phyloP scores from a whole-genome alignment of 179 eudicot species.

The Vitellaria paradoxa region DNA sequence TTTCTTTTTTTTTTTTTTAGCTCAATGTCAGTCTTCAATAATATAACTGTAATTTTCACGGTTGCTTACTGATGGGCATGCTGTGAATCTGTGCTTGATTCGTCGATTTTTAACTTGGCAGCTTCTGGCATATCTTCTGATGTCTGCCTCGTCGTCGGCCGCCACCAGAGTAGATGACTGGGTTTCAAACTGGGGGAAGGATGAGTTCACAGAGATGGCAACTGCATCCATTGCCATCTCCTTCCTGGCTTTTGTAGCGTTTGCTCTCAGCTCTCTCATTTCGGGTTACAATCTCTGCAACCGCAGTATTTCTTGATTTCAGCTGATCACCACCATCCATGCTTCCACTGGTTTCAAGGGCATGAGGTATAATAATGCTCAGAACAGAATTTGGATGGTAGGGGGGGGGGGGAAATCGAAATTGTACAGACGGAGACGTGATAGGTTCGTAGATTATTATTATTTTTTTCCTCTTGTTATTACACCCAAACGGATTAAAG shows the following conservation, averaged over 20 bases:
- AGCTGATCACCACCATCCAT: neutral
- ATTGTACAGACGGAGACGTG: slow-evolving; percentile 8
- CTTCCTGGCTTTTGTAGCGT: slow-evolving; percentile 70
- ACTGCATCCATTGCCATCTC: slow-evolving; percentile 76
- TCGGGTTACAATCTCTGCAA: slow-evolving; percentile 79
- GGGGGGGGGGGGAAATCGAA: neutral
- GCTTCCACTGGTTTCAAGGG: neutral
- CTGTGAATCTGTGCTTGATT: neutral
- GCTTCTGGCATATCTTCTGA: slow-evolving; percentile 80
- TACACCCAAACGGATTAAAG: neutral
- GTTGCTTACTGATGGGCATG: neutral
- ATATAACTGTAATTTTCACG: too few relatives aligned
- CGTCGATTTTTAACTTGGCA: slow-evolving; percentile 26
- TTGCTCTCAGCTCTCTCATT: slow-evolving; percentile 74
- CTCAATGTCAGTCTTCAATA: too few relatives aligned
- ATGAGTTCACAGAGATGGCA: slow-evolving; percentile 72
- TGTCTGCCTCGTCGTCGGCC: slow-evolving; percentile 88
- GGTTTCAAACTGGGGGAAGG: slow-evolving; percentile 89
- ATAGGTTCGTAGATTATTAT: neutral
- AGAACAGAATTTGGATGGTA: neutral
- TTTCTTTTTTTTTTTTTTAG: too few relatives aligned
- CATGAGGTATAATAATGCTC: neutral
- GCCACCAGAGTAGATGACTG: slow-evolving; percentile 77
- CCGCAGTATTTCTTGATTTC: slow-evolving; percentile 30
- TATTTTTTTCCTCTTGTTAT: neutral